These are phyloP conservation scores for Blastocystis sp. DNA, from an alignment of 352 stramenopile genomes.

Conservation along the genomic window DNA sequence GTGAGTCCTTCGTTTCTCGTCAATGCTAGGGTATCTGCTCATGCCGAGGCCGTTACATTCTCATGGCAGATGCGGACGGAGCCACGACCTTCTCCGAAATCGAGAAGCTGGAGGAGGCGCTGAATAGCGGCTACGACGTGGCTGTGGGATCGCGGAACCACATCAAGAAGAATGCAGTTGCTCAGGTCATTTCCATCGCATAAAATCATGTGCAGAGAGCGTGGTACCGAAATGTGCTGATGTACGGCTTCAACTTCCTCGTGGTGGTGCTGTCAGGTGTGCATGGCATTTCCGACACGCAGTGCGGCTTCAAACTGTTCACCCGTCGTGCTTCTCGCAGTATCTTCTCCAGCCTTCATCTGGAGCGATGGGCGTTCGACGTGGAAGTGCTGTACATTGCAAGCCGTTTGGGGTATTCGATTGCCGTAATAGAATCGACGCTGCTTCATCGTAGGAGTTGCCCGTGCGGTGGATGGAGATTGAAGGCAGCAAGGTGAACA, in stretches of 20 bases:
- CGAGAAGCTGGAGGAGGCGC: conserved; percentile 74
- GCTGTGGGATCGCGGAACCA: conserved; percentile 85
- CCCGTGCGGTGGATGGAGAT: conserved; percentile 86
- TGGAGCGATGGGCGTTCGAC: conserved; percentile 89
- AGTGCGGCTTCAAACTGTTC: conserved; percentile 91
- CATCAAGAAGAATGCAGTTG: conserved; percentile 81
- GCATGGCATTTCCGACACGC: conserved; percentile 83
- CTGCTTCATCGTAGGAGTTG: conserved; percentile 78
- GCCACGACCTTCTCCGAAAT: conserved; percentile 85
- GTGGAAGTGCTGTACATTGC: conserved; percentile 87
- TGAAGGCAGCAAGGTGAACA: conserved; percentile 83
- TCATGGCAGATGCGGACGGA: conserved; percentile 88
- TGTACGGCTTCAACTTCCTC: conserved; percentile 87
- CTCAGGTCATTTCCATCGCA: conserved; percentile 74
- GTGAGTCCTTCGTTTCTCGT: neutral
- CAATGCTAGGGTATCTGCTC: conserved; percentile 79
- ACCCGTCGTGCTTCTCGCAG: conserved; percentile 79
- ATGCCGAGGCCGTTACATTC: conserved; percentile 78
- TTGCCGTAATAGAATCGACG: neutral
- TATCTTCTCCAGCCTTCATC: conserved; percentile 85
- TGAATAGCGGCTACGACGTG: conserved; percentile 75
- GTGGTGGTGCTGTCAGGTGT: conserved; percentile 82
- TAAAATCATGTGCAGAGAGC: conserved; percentile 74
- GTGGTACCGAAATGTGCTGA: conserved; percentile 83
- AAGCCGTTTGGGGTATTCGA: conserved; percentile 70